Evolutionary conservation across 2,329 filamentous ascomycete species (phyloP).

Genomic region (Aureobasidium sp.): DNA sequence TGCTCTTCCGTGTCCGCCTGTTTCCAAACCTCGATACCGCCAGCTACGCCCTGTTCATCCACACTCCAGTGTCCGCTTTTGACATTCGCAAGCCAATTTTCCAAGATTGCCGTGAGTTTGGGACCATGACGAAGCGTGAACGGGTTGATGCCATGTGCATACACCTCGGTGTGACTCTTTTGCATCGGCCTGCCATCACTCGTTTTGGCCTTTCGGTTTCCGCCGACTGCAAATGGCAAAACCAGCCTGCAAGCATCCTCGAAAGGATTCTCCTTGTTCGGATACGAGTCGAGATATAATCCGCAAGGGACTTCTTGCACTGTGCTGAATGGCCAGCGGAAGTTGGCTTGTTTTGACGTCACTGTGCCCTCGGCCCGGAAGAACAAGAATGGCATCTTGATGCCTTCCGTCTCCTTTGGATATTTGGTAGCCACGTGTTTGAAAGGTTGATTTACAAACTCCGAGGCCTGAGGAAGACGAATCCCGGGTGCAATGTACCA

Average conservation of each 20-base stretch:
- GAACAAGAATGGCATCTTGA: constrained; percentile 31
- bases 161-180: constrained; percentile 27
- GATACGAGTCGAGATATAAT: constrained; percentile 30
- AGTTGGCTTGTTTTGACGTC: constrained; percentile 29
- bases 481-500: constrained; percentile 29
- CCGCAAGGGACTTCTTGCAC: constrained; percentile 29
- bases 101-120: constrained; percentile 28
- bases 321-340: constrained; percentile 29
- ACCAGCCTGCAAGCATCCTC: constrained; percentile 30
- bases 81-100: constrained; percentile 29
- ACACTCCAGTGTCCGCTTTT: constrained; percentile 29
- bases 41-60: constrained; percentile 27
- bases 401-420: constrained; percentile 27
- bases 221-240: constrained; percentile 27
- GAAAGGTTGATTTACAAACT: constrained; percentile 31
- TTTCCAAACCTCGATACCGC: constrained; percentile 29
- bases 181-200: constrained; percentile 27
- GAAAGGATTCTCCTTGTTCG: constrained; percentile 29
- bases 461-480: constrained; percentile 28
- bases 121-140: constrained; percentile 30
- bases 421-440: constrained; percentile 24
- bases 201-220: constrained; percentile 27
- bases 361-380: constrained; percentile 27
- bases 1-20: constrained; percentile 29
- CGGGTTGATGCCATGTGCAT: constrained; percentile 29